Conservation (phyloP, 2,329 filamentous ascomycete genomes). For the Didymosphaeria variabile region DNA sequence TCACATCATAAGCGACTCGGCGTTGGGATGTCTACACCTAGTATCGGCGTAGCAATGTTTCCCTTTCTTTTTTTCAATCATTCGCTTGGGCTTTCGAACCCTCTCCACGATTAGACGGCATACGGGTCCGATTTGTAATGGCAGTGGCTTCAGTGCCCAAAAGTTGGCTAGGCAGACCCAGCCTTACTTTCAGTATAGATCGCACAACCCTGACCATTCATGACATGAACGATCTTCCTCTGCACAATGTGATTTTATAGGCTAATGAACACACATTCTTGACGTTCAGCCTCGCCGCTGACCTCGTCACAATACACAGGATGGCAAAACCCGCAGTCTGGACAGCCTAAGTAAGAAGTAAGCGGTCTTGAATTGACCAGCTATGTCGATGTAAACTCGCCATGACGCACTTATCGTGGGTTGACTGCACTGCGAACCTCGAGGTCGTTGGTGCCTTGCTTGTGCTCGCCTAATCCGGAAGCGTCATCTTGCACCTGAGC, state of each 20-base stretch:
- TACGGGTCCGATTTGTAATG: slow-evolving; percentile 35
- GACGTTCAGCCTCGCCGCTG: too few relatives aligned
- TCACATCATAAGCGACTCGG: slow-evolving; percentile 36
- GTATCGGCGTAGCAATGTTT: slow-evolving; percentile 34
- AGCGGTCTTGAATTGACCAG: too few relatives aligned
- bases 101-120: slow-evolving; percentile 39
- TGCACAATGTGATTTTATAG: background rate
- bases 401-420: background rate
- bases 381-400: background rate
- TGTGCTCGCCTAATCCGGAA: background rate
- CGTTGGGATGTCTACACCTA: slow-evolving; percentile 39
- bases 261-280: too few relatives aligned
- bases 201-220: slow-evolving; percentile 28
- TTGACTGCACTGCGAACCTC: background rate
- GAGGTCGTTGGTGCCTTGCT: slow-evolving; percentile 10
- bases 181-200: slow-evolving; percentile 25
- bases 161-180: slow-evolving; percentile 21
- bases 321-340: too few relatives aligned
- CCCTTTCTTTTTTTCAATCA: slow-evolving; percentile 31
- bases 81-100: slow-evolving; percentile 38
- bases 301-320: too few relatives aligned
- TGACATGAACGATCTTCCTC: background rate
- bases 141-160: slow-evolving; percentile 28
- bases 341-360: too few relatives aligned
- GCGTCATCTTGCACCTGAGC: background rate